phyloP scores from a whole-genome alignment of 805 yeast genomes.

The Saccharomycopsis sp. region DNA sequence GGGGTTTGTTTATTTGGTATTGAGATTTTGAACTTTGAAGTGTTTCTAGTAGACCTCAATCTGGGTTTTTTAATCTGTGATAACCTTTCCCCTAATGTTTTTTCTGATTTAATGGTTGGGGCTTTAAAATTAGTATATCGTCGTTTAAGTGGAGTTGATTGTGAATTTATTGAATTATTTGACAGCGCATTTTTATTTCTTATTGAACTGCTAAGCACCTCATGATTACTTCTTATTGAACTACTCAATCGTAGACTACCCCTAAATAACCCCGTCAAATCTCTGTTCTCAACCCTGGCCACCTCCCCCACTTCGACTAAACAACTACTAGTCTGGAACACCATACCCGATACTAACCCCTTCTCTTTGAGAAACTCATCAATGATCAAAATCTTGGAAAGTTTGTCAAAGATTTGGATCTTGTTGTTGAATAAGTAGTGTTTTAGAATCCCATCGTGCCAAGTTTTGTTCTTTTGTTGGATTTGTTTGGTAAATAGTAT shows the following conservation, averaged over 20 bases:
- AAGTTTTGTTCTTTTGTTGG: conserved; percentile 38
- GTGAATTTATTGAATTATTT: neutral
- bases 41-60: too few relatives aligned
- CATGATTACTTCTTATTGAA: too few relatives aligned
- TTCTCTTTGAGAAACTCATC: conserved; percentile 26
- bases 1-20: conserved; percentile 1
- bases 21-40: too few relatives aligned
- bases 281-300: neutral
- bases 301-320: conserved; percentile 25
- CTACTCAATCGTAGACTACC: too few relatives aligned
- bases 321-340: conserved; percentile 19
- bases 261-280: too few relatives aligned
- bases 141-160: neutral
- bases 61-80: neutral
- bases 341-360: conserved; percentile 21
- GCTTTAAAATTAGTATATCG: neutral
- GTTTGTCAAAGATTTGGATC: conserved; percentile 31
- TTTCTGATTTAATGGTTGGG: neutral
- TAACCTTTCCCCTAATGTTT: neutral
- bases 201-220: too few relatives aligned
- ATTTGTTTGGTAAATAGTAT: too few relatives aligned
- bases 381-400: conserved; percentile 23
- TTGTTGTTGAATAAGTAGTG: conserved; percentile 40
- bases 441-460: conserved; percentile 41
- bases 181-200: too few relatives aligned